Percentiles rank a stretch among this genome's conserved stretches.
Conservation (phyloP, 2,329 filamentous ascomycete species). For the Sordariomycetes sp. region DNA sequence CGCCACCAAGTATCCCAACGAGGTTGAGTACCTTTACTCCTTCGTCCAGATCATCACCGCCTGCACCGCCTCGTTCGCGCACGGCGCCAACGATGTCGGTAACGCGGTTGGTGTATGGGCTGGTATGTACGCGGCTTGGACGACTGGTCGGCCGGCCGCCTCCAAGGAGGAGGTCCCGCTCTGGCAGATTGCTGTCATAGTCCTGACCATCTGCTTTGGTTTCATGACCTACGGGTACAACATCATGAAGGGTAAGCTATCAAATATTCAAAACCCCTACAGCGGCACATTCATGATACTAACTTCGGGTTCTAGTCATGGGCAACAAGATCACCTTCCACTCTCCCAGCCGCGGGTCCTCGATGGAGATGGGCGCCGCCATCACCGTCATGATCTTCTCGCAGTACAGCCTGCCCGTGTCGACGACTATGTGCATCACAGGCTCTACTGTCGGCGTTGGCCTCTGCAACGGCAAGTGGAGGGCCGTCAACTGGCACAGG, state of each 20-base stretch:
- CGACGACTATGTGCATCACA: conserved; percentile 69
- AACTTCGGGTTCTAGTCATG: conserved; percentile 43
- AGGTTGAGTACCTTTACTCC: conserved; percentile 57
- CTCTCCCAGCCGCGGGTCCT: conserved; percentile 41
- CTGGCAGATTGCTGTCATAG: conserved; percentile 65
- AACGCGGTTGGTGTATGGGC: conserved; percentile 60
- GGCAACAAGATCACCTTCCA: conserved; percentile 71
- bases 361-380: conserved; percentile 71
- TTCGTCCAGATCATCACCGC: conserved; percentile 55
- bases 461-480: conserved; percentile 59
- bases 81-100: conserved; percentile 67
- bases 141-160: conserved; percentile 43
- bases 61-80: conserved; percentile 60
- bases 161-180: conserved; percentile 54
- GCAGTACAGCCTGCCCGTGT: conserved; percentile 62
- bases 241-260: conserved; percentile 59
- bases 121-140: conserved; percentile 56
- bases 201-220: conserved; percentile 49
- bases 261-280: neutral
- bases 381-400: conserved; percentile 67
- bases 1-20: conserved; percentile 54
- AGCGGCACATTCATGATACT: conserved; percentile 9
- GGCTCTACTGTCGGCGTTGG: conserved; percentile 68
- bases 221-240: conserved; percentile 69
- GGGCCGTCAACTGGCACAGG: conserved; percentile 65